phyloP scores from a whole-genome alignment of 768 basidiomycete species.

The Boletus sensibilis region DNA sequence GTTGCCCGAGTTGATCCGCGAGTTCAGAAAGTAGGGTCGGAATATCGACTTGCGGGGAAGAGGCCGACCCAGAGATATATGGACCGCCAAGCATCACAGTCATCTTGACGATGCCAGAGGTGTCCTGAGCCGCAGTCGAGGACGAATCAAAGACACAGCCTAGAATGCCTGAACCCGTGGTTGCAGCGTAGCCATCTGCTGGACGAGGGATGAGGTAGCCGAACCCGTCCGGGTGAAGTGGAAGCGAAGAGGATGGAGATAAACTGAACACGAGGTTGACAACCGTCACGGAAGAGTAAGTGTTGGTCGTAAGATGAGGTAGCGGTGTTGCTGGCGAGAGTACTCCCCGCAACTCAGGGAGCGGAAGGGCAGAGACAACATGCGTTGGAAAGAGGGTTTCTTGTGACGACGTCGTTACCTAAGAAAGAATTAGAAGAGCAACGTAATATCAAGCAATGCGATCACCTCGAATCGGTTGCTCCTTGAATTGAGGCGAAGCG shows the following conservation, averaged over 20 bases:
- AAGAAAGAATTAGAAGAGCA: background rate
- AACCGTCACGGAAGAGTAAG: conserved; percentile 79
- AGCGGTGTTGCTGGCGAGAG: conserved; percentile 43
- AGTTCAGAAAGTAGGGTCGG: conserved; percentile 33
- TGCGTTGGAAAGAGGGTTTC: conserved; percentile 51
- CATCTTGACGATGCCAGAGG: conserved; percentile 60
- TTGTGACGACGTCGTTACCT: conserved; percentile 36
- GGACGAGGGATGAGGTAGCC: conserved; percentile 92
- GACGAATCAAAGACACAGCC: conserved; percentile 92
- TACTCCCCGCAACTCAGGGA: conserved; percentile 48
- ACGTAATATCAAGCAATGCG: conserved; percentile 1
- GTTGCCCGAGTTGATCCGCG: conserved; percentile 43
- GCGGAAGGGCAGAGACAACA: conserved; percentile 74
- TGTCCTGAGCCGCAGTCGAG: conserved; percentile 61
- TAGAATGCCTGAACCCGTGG: conserved; percentile 51
- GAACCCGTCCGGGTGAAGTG: conserved; percentile 82
- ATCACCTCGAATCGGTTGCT: conserved; percentile 47
- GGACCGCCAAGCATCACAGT: conserved; percentile 93
- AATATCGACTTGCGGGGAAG: conserved; percentile 26
- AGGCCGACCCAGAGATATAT: conserved; percentile 34
- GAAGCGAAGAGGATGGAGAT: conserved; percentile 33
- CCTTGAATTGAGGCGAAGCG: conserved; percentile 33
- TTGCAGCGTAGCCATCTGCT: conserved; percentile 46
- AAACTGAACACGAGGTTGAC: conserved; percentile 81
- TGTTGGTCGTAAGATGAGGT: conserved; percentile 69